These are phyloP conservation scores for Neoboletus magnificus DNA, from an alignment of 768 basidiomycete species.

Conservation along the genomic window DNA sequence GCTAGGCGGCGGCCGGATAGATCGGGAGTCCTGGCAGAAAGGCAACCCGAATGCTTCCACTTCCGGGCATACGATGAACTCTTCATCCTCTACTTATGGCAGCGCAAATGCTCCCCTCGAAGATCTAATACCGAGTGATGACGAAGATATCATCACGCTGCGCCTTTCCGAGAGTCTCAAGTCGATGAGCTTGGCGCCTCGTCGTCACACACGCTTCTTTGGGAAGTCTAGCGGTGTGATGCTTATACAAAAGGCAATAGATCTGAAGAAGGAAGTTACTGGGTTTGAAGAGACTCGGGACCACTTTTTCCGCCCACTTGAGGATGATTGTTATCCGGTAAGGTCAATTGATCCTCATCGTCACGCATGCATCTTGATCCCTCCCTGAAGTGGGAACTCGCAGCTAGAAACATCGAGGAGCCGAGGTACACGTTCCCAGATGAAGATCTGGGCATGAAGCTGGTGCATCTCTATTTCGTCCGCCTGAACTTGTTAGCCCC, in stretches of 20 bases:
- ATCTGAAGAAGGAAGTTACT: conserved; percentile 55
- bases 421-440: conserved; percentile 47
- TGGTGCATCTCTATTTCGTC: conserved; percentile 66
- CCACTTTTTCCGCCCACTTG: neutral
- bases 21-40: conserved; percentile 36
- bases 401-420: conserved; percentile 15
- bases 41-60: conserved; percentile 9
- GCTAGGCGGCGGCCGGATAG: conserved; percentile 43
- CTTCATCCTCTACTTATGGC: conserved; percentile 9
- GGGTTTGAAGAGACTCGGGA: conserved; percentile 31
- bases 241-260: conserved; percentile 47
- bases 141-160: conserved; percentile 24
- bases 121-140: conserved; percentile 27
- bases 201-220: conserved; percentile 28
- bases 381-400: conserved; percentile 27
- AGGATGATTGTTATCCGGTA: conserved; percentile 19
- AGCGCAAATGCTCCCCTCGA: conserved; percentile 10
- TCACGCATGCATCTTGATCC: neutral
- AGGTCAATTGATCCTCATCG: conserved; percentile 13
- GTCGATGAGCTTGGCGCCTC: conserved; percentile 15
- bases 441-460: conserved; percentile 42
- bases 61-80: conserved; percentile 12
- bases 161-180: conserved; percentile 25
- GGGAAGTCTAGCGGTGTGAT: conserved; percentile 43
- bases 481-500: conserved; percentile 57